phyloP scores from a whole-genome alignment of 192 early-diverging fungal genomes.

The Entomortierella parvispora region DNA sequence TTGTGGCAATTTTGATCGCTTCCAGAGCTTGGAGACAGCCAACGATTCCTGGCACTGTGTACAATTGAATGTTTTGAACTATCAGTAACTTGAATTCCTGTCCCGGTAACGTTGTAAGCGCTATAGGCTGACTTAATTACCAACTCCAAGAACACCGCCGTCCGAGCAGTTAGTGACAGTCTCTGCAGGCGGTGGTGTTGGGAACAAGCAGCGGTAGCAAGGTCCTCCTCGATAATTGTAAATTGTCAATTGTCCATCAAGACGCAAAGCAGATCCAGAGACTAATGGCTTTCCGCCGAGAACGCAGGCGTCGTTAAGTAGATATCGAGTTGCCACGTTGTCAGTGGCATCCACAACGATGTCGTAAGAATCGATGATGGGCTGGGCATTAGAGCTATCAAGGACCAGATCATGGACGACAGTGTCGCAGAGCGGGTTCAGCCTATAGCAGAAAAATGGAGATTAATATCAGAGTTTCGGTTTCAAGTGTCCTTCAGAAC shows the following conservation, averaged over 20 bases:
- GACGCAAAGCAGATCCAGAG: constrained; percentile 87
- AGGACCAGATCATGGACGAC: constrained; percentile 75
- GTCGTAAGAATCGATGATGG: constrained; percentile 80
- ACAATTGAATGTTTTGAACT: background rate
- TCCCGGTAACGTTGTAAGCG: background rate
- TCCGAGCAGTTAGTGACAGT: constrained; percentile 92
- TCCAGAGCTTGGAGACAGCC: constrained; percentile 94
- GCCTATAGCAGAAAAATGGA: constrained; percentile 43
- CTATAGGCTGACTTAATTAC: constrained; percentile 48
- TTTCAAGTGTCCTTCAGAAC: background rate
- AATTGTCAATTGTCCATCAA: constrained; percentile 97
- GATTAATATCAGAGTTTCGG: background rate
- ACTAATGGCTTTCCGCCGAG: constrained; percentile 83
- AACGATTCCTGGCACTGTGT: constrained; percentile 88
- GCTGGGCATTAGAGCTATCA: constrained; percentile 84
- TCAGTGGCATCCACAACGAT: constrained; percentile 93
- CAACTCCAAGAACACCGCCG: constrained; percentile 91
- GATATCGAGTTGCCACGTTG: constrained; percentile 95
- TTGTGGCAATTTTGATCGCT: constrained; percentile 85
- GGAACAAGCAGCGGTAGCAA: constrained; percentile 97
- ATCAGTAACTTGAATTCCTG: too few species aligned
- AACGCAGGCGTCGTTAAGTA: constrained; percentile 95
- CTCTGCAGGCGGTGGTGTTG: constrained; percentile 89
- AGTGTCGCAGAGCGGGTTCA: constrained; percentile 75
- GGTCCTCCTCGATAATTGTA: constrained; percentile 92